Conservation (phyloP, 2,329 filamentous ascomycete genomes). For the Macrophomina pseudophaseolina region DNA sequence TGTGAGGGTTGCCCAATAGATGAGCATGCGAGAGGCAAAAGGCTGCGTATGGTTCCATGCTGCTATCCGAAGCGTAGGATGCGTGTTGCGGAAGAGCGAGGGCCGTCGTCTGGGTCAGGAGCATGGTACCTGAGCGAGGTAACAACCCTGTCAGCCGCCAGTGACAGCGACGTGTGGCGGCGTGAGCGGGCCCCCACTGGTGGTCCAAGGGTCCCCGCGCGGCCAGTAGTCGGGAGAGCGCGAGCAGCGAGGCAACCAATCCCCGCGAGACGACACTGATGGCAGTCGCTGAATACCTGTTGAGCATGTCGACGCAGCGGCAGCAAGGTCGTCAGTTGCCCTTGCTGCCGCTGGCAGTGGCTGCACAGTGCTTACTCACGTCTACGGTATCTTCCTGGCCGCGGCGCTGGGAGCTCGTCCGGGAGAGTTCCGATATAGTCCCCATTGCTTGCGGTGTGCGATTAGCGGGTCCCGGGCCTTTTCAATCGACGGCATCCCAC, state of each 20-base stretch:
- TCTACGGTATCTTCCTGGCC: neutral
- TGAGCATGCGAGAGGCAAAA: too few relatives aligned
- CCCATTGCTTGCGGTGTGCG: constrained; percentile 21
- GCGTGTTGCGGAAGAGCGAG: too few relatives aligned
- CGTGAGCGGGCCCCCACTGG: constrained; percentile 5
- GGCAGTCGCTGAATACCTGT: neutral
- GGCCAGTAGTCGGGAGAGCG: neutral
- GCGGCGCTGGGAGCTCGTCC: neutral
- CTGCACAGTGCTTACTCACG: constrained; percentile 17
- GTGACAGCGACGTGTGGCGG: neutral
- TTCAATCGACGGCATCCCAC: neutral
- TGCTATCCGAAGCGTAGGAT: too few relatives aligned
- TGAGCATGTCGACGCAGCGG: neutral
- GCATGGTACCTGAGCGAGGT: neutral
- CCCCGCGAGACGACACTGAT: neutral
- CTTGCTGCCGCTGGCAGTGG: neutral
- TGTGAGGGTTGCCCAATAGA: too few relatives aligned
- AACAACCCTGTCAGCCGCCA: neutral
- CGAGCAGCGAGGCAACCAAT: constrained; percentile 3
- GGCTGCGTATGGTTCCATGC: too few relatives aligned
- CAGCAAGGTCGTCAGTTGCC: neutral
- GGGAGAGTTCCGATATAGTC: neutral
- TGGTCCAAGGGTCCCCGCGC: neutral
- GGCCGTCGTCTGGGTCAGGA: too few relatives aligned
- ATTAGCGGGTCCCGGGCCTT: constrained; percentile 14